Base-by-base conservation (phyloP, 768 basidiomycete genomes). In the Boletus reticulatus region DNA sequence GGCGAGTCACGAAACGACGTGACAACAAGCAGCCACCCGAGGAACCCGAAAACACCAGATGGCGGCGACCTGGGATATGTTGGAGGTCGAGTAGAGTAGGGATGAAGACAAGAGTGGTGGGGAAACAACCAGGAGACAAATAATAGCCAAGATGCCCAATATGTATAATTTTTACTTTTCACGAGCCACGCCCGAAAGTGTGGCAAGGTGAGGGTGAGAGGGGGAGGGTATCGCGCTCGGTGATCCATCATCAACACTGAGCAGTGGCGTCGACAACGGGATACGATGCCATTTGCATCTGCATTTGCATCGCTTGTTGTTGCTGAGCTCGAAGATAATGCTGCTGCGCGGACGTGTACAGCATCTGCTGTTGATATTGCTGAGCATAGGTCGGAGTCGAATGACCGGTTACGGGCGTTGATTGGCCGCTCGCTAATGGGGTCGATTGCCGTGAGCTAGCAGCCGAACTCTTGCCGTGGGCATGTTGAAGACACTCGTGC, bases 401-500 rank as follows among this genome's bases (percentile, higher is more conserved):
- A 8, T 61, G 60, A 4, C 64, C 61, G 3, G 59, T 69, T 2
- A 72, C 66, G 36, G 72, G 70, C 0, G 72, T 72, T 2, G 69
- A 53, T 41, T 69, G 71, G 20, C 71, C 70, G 48, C 70, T 71
- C 13, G 67, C 55, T 4, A 67, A 20, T n/a, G 70, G 70, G 0
- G 70, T 71, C 19, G 69, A 72, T 47, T 71, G 70, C 29, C 70
- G 66, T 29, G 70, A 72, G 50, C 66, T 72, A 1, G 72, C 48
- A 43, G 70, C 67, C 39, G 68, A 70, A 3, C 29, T 62, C 55
- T 65, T 72, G 42, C 69, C 69, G 39, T 73, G 70, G 0, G 64
- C 29, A 32, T 76, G 67, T 52, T 72, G 73, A 22, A 84, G 56
- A 58, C 80, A 83, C 54, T 81, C 80, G 64, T 84, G 89, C 61